Evolutionary conservation across 2,329 filamentous ascomycete species (phyloP).

Genomic region (Penicillium rolfsii): DNA sequence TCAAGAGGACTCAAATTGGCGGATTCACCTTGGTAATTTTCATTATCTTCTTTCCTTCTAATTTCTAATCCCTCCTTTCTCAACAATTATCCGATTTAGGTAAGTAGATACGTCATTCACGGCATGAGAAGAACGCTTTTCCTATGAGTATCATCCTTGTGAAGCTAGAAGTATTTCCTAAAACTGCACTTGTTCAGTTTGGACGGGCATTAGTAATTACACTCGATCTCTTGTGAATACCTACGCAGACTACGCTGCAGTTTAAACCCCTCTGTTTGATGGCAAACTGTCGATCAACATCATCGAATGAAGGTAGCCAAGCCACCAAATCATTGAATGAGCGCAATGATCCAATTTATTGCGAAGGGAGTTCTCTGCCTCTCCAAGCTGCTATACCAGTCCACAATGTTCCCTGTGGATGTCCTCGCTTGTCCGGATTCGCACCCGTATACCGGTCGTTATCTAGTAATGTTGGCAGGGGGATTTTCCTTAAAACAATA

Average conservation of each 20-base stretch:
- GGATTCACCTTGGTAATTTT: too few relatives aligned
- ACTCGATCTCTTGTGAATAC: background rate
- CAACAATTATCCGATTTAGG: background rate
- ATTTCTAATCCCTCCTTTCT: background rate
- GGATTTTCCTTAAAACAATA: background rate
- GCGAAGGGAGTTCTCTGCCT: too few relatives aligned
- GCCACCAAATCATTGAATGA: background rate
- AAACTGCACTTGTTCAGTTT: background rate
- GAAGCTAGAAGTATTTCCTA: background rate
- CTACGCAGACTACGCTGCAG: background rate
- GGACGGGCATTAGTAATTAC: background rate
- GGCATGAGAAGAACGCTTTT: background rate
- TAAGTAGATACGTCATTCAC: background rate
- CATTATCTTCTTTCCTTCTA: background rate
- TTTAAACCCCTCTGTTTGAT: background rate
- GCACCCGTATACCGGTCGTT: accelerated
- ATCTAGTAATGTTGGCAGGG: background rate
- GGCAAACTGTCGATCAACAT: background rate
- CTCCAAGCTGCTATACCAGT: background rate
- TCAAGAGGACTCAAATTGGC: background rate
- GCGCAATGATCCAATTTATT: background rate
- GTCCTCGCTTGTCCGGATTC: background rate
- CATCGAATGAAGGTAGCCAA: background rate
- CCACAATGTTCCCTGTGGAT: too few relatives aligned
- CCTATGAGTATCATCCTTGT: background rate